Evolutionary conservation across 495 filamentous ascomycete species (phyloP).

Genomic region (Lophium mytilinum): DNA sequence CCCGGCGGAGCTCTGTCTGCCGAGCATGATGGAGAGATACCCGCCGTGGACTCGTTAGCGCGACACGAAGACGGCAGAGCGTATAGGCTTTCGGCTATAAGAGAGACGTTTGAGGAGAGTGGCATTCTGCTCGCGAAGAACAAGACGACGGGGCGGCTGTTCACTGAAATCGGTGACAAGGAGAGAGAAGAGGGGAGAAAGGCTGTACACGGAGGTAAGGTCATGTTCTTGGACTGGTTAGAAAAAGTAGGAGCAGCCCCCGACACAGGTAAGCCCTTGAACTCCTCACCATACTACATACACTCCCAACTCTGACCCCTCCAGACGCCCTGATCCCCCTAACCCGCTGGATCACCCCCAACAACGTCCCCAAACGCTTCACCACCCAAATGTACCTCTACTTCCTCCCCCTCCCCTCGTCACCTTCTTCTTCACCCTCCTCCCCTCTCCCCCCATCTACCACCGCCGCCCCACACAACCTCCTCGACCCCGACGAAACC

Average conservation of each 20-base stretch:
- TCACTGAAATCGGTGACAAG: conserved; percentile 50
- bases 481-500: conserved; percentile 24
- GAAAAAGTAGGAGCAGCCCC: conserved; percentile 48
- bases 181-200: conserved; percentile 58
- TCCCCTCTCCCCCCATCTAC: not conserved
- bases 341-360: conserved; percentile 85
- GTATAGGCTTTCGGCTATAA: conserved; percentile 72
- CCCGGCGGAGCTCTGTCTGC: conserved; percentile 80
- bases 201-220: conserved; percentile 52
- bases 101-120: conserved; percentile 92
- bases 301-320: not conserved
- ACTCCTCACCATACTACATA: not conserved
- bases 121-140: conserved; percentile 72
- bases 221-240: conserved; percentile 63
- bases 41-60: conserved; percentile 36
- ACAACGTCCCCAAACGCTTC: conserved; percentile 61
- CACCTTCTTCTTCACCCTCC: conserved; percentile 1
- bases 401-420: conserved; percentile 62
- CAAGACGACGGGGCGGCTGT: conserved; percentile 30
- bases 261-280: conserved; percentile 50
- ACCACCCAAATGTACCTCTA: conserved; percentile 96
- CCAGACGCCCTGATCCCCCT: conserved; percentile 66
- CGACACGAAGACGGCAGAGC: conserved; percentile 57
- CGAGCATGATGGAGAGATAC: conserved; percentile 59
- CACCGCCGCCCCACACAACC: conserved; percentile 6